phyloP scores from a whole-genome alignment of 257 asterid species.

The Coffea canephora region DNA sequence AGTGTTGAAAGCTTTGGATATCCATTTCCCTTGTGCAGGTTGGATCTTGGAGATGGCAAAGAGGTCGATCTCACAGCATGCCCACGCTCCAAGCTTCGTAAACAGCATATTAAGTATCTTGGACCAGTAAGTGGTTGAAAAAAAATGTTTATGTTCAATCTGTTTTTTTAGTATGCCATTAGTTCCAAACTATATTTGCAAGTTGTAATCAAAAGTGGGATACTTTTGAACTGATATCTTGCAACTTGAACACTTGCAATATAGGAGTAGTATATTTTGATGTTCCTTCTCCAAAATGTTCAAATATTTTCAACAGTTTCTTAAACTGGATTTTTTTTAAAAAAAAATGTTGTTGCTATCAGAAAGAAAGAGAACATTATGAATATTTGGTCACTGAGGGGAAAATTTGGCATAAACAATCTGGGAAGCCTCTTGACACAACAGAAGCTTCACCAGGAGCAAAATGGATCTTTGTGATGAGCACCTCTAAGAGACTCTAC shows the following conservation, averaged over 20 bases:
- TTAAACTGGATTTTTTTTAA: conserved; percentile 5
- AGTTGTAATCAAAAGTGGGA: not conserved
- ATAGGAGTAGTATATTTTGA: not conserved
- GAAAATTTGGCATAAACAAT: conserved; percentile 47
- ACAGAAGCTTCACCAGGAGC: conserved; percentile 41
- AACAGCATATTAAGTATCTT: conserved; percentile 85
- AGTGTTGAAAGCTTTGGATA: conserved; percentile 14
- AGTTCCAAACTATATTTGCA: not conserved
- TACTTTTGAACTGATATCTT: conserved; percentile 1
- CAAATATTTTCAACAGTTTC: not conserved
- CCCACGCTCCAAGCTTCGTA: conserved; percentile 79
- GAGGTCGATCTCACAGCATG: conserved; percentile 80
- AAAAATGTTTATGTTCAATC: not conserved
- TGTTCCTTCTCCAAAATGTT: not conserved
- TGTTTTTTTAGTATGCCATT: not conserved
- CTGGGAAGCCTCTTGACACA: conserved; percentile 63
- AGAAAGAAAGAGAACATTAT: conserved; percentile 83
- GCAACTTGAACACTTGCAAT: not conserved
- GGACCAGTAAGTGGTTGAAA: conserved; percentile 73
- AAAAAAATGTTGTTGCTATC: conserved; percentile 27
- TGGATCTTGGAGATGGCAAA: conserved; percentile 95
- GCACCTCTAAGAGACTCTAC: conserved; percentile 81
- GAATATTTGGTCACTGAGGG: conserved; percentile 66
- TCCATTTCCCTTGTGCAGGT: conserved; percentile 46
- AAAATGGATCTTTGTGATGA: conserved; percentile 94